phyloP scores from a whole-genome alignment of 768 basidiomycete species.

The Boletus rufocinnamomeus region DNA sequence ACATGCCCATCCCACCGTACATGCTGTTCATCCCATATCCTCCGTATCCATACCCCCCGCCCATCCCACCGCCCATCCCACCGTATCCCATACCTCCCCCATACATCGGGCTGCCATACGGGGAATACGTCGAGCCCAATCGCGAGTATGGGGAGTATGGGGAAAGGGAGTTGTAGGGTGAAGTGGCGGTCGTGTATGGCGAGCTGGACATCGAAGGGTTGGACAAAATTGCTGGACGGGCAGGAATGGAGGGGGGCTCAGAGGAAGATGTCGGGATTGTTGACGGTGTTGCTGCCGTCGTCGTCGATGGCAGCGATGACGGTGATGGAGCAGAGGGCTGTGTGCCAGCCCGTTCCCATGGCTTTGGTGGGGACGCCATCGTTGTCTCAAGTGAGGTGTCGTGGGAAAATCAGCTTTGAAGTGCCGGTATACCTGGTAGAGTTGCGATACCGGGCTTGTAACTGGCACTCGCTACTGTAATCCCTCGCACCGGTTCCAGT shows the following conservation, averaged over 20 bases:
- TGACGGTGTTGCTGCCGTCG: constrained; percentile 23
- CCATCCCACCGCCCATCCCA: constrained; percentile 48
- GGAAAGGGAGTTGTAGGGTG: constrained; percentile 48
- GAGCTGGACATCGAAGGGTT: constrained; percentile 38
- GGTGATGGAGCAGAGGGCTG: constrained; percentile 35
- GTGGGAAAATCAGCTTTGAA: constrained; percentile 20
- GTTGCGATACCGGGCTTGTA: too few species aligned
- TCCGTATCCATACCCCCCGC: constrained; percentile 44
- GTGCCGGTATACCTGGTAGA: too few species aligned
- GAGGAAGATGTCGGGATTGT: constrained; percentile 28
- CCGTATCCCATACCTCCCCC: constrained; percentile 42
- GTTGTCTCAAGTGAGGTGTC: constrained; percentile 18
- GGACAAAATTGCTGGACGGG: constrained; percentile 58
- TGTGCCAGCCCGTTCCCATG: constrained; percentile 72
- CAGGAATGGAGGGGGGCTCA: constrained; percentile 53
- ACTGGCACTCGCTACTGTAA: too few species aligned
- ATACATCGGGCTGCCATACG: constrained; percentile 34
- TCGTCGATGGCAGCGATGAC: constrained; percentile 24
- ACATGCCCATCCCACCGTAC: constrained; percentile 41
- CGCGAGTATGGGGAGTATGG: constrained; percentile 48
- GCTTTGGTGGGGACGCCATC: constrained; percentile 88
- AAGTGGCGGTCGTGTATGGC: constrained; percentile 40
- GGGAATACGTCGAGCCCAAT: constrained; percentile 38
- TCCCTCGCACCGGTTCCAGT: too few species aligned
- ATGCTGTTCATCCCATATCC: constrained; percentile 55